Evolutionary conservation across 306 rosid species (phyloP).

Genomic region (Elaeagnus macrophylla): DNA sequence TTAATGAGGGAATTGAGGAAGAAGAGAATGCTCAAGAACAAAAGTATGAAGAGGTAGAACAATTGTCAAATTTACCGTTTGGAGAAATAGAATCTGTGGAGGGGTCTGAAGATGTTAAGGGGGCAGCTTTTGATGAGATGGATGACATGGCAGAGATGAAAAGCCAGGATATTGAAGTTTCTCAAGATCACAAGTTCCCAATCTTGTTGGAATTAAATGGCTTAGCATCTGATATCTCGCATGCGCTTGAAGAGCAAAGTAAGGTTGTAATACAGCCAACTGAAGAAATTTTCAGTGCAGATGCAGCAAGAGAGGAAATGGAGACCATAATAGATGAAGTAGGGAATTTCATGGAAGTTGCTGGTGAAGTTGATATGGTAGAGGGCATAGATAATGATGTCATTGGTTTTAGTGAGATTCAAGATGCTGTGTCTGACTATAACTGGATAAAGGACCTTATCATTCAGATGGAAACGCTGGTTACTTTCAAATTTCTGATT

Average conservation of each 20-base stretch:
- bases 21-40: neutral
- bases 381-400: neutral
- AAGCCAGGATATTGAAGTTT: constrained; percentile 14
- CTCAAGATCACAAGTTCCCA: constrained; percentile 5
- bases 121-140: constrained; percentile 1
- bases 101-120: constrained; percentile 6
- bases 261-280: constrained; percentile 1
- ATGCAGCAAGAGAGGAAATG: constrained; percentile 5
- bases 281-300: constrained; percentile 11
- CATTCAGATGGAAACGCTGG: constrained; percentile 8
- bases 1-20: constrained; percentile 6
- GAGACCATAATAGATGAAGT: constrained; percentile 8
- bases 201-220: neutral
- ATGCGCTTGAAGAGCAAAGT: constrained; percentile 2
- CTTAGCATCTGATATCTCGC: constrained; percentile 4
- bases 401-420: neutral
- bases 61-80: constrained; percentile 1
- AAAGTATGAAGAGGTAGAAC: neutral
- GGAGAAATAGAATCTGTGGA: constrained; percentile 16
- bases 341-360: constrained; percentile 3
- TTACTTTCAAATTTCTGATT: constrained; percentile 4
- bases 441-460: constrained; percentile 4
- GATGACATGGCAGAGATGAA: constrained; percentile 10
- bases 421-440: neutral
- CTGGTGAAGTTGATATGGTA: constrained; percentile 5